phyloP scores from a whole-genome alignment of 768 basidiomycete genomes.

The Hemileccinum impolitum region DNA sequence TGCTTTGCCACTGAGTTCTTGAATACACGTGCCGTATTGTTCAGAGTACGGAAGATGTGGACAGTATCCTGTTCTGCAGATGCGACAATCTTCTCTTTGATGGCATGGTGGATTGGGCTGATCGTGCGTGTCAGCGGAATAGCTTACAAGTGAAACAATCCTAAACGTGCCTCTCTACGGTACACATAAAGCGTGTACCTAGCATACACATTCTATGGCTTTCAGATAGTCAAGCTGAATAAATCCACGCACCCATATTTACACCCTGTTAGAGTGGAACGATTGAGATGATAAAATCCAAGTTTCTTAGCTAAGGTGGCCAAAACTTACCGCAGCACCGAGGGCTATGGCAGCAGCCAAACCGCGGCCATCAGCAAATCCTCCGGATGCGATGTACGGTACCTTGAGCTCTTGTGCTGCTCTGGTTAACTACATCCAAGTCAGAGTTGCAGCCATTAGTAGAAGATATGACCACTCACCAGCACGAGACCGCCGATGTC shows the following conservation, averaged over 20 bases:
- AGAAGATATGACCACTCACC: slow-evolving; percentile 36
- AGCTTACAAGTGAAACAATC: background rate
- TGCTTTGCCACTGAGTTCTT: slow-evolving; percentile 82
- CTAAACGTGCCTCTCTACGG: slow-evolving; percentile 63
- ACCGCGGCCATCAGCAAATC: slow-evolving; percentile 83
- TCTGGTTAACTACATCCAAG: slow-evolving; percentile 62
- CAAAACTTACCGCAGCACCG: slow-evolving; percentile 65
- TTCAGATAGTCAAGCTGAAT: background rate
- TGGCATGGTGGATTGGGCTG: slow-evolving; percentile 82
- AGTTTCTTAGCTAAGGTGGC: background rate
- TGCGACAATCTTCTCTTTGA: slow-evolving; percentile 86
- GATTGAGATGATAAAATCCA: background rate
- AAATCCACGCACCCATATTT: slow-evolving; percentile 60
- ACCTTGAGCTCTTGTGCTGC: slow-evolving; percentile 80
- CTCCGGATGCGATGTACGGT: slow-evolving; percentile 90
- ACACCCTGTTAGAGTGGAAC: slow-evolving; percentile 51
- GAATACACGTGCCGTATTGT: slow-evolving; percentile 81
- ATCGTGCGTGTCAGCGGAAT: background rate
- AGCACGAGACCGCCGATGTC: slow-evolving; percentile 87
- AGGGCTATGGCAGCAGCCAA: slow-evolving; percentile 78
- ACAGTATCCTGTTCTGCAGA: slow-evolving; percentile 81
- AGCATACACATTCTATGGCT: background rate
- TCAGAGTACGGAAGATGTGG: slow-evolving; percentile 87
- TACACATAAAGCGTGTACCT: slow-evolving; percentile 90
- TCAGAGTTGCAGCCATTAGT: background rate